phyloP scores from a whole-genome alignment of 805 yeast genomes.

The Cyberlindnera xishuangbannaensis region DNA sequence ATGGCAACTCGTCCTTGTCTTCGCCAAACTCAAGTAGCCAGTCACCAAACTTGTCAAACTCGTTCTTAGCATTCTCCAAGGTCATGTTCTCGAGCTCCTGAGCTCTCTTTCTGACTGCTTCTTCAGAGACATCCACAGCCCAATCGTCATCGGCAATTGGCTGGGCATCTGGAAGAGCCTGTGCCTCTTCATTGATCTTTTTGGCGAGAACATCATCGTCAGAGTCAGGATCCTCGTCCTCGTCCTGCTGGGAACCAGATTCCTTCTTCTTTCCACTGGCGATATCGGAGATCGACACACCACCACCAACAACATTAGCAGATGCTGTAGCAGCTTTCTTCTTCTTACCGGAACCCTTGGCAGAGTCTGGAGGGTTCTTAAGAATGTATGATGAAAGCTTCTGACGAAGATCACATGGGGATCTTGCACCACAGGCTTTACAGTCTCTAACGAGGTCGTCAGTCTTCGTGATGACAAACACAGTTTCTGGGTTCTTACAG shows the following conservation, averaged over 20 bases:
- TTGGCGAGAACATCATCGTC: conserved; percentile 73
- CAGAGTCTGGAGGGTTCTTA: conserved; percentile 78
- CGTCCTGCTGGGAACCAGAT: conserved; percentile 25
- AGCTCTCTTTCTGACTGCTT: conserved; percentile 91
- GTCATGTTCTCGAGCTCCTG: conserved; percentile 69
- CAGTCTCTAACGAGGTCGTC: conserved; percentile 84
- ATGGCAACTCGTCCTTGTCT: conserved; percentile 56
- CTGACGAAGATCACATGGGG: conserved; percentile 78
- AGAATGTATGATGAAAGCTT: conserved; percentile 81
- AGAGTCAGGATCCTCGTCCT: conserved; percentile 46
- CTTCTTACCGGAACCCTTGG: conserved; percentile 42
- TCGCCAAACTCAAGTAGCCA: conserved; percentile 56
- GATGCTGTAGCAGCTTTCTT: conserved; percentile 80
- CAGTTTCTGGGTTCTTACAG: conserved; percentile 98
- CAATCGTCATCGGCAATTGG: conserved; percentile 85
- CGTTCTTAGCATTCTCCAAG: conserved; percentile 34
- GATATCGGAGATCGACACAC: conserved; percentile 71
- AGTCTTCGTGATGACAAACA: conserved; percentile 69
- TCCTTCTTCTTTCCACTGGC: conserved; percentile 44
- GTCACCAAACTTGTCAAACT: conserved; percentile 77
- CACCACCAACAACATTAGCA: conserved; percentile 86
- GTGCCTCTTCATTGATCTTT: conserved; percentile 81
- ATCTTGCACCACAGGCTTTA: conserved; percentile 95
- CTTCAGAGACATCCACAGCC: conserved; percentile 97
- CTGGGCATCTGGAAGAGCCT: conserved; percentile 55